Evolutionary conservation across 73 alveolate species (phyloP).

Genomic region (Paramecium sonneborni): DNA sequence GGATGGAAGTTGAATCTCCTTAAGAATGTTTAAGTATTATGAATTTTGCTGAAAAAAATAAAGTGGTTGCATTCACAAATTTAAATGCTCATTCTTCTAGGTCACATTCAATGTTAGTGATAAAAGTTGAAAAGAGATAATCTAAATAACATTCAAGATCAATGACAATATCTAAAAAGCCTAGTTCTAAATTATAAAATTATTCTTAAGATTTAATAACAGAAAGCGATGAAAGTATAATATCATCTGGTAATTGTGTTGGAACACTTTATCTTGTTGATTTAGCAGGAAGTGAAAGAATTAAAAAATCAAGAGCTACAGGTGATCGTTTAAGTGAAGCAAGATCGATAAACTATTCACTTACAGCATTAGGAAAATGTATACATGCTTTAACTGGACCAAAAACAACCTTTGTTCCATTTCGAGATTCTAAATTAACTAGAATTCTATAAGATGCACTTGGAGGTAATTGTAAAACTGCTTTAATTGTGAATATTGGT

Average conservation of each 20-base stretch:
- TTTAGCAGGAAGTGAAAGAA: conserved; percentile 98
- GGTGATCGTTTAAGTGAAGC: conserved; percentile 95
- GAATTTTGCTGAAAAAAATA: conserved; percentile 87
- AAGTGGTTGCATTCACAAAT: conserved; percentile 87
- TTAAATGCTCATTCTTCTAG: conserved; percentile 86
- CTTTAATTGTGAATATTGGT: conserved; percentile 93
- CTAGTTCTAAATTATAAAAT: neutral
- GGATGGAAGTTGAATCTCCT: conserved; percentile 85
- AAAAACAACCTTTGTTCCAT: conserved; percentile 76
- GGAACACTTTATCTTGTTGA: conserved; percentile 92
- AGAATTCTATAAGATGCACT: conserved; percentile 88
- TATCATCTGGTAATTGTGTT: neutral
- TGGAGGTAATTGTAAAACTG: conserved; percentile 97
- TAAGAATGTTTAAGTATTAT: conserved; percentile 81
- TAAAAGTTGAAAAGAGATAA: conserved; percentile 81
- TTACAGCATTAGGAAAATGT: conserved; percentile 90
- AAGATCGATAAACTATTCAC: conserved; percentile 77
- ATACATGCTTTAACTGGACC: conserved; percentile 83
- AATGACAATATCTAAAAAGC: conserved; percentile 70
- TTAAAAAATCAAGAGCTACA: conserved; percentile 82
- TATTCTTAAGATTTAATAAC: neutral
- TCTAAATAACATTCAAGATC: conserved; percentile 32
- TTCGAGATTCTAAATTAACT: conserved; percentile 90
- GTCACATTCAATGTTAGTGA: conserved; percentile 91
- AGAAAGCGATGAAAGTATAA: neutral